Conservation (phyloP, 352 stramenopile genomes). For the Phytopythium helicoides region DNA sequence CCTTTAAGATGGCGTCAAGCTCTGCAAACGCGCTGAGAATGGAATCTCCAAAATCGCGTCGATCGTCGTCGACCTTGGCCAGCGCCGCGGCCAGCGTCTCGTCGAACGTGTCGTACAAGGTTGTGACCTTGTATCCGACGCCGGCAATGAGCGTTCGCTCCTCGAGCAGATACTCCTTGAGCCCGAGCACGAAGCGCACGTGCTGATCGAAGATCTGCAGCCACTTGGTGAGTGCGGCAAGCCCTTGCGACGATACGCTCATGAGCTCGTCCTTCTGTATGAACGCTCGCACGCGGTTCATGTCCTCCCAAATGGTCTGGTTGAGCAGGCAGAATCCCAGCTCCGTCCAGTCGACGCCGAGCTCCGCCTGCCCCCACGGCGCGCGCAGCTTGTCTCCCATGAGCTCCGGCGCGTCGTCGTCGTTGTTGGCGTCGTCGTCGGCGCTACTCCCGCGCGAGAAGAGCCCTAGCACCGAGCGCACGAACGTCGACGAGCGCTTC, state of each 20-base stretch:
- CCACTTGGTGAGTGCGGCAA: slow-evolving; percentile 60
- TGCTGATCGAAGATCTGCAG: slow-evolving; percentile 61
- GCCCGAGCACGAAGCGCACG: slow-evolving; percentile 44
- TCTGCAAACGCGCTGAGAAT: slow-evolving; percentile 50
- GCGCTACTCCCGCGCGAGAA: slow-evolving; percentile 31
- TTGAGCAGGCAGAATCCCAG: slow-evolving; percentile 55
- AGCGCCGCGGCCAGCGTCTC: slow-evolving; percentile 40
- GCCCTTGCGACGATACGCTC: slow-evolving; percentile 44
- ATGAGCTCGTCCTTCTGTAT: slow-evolving; percentile 48
- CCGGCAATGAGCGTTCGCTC: slow-evolving; percentile 52
- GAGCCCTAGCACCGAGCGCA: slow-evolving; percentile 53
- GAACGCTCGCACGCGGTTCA: slow-evolving; percentile 42
- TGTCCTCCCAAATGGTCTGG: slow-evolving; percentile 57
- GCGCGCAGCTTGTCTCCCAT: slow-evolving; percentile 18
- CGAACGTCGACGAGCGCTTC: slow-evolving; percentile 55
- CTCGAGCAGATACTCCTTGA: slow-evolving; percentile 72
- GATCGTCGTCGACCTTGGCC: slow-evolving; percentile 51
- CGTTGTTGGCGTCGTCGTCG: slow-evolving; percentile 8
- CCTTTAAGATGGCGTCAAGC: slow-evolving; percentile 46
- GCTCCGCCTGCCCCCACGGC: slow-evolving; percentile 45
- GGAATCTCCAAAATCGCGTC: slow-evolving; percentile 34
- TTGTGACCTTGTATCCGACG: slow-evolving; percentile 61
- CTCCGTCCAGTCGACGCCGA: slow-evolving; percentile 45
- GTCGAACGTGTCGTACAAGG: slow-evolving; percentile 59
- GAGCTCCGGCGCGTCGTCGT: slow-evolving; percentile 16